These are phyloP conservation scores for Chaetomium strumarium DNA, from an alignment of 2,329 filamentous ascomycete genomes.

Conservation along the genomic window DNA sequence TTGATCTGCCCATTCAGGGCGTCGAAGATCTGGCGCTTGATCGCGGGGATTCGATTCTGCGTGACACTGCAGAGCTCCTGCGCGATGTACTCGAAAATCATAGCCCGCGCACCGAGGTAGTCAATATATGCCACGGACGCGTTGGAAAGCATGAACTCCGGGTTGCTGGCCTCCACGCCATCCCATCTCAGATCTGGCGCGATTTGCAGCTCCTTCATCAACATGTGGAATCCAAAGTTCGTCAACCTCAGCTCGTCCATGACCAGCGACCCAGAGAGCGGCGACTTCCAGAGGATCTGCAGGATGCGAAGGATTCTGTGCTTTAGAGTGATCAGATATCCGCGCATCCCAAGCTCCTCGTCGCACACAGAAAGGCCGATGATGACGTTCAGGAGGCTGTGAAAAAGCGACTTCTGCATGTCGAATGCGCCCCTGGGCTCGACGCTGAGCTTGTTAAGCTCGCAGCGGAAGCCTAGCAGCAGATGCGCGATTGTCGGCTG, in stretches of 20 bases:
- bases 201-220: slow-evolving; percentile 66
- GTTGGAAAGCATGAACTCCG: slow-evolving; percentile 62
- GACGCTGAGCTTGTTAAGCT: slow-evolving; percentile 62
- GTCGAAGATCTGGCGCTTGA: slow-evolving; percentile 62
- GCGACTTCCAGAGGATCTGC: slow-evolving; percentile 75
- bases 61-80: slow-evolving; percentile 76
- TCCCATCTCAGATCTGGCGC: slow-evolving; percentile 69
- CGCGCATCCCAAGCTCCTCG: slow-evolving; percentile 51
- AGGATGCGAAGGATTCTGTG: slow-evolving; percentile 67
- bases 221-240: slow-evolving; percentile 73
- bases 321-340: slow-evolving; percentile 65
- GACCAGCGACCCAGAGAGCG: slow-evolving; percentile 67
- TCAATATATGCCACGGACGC: slow-evolving; percentile 66
- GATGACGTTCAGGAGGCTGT: slow-evolving; percentile 68
- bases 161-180: slow-evolving; percentile 51
- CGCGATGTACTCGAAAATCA: slow-evolving; percentile 77
- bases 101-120: slow-evolving; percentile 70
- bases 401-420: slow-evolving; percentile 70
- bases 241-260: slow-evolving; percentile 74
- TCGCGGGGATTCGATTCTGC: slow-evolving; percentile 62
- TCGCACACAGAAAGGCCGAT: slow-evolving; percentile 62
- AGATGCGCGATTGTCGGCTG: slow-evolving; percentile 86
- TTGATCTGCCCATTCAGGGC: slow-evolving; percentile 73
- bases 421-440: slow-evolving; percentile 65
- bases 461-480: slow-evolving; percentile 79